Conservation (phyloP, 2,329 filamentous ascomycete genomes). For the Coniochaeta ligniaria region DNA sequence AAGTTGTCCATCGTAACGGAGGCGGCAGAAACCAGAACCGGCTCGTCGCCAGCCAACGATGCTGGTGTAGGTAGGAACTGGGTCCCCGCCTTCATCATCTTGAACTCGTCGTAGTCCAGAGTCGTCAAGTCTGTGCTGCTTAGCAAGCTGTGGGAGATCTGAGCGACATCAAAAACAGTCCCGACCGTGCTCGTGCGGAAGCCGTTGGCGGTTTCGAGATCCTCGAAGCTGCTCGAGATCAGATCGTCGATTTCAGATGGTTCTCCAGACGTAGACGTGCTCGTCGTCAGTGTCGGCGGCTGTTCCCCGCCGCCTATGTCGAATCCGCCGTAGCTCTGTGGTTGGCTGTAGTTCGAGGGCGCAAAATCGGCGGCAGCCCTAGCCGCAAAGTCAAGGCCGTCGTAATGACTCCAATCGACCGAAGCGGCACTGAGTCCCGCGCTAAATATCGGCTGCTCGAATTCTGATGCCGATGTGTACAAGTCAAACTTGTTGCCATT, state of each 20-base stretch:
- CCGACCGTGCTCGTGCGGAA: conserved; percentile 37
- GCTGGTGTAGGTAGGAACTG: conserved; percentile 35
- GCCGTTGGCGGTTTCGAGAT: conserved; percentile 31
- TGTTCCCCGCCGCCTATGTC: conserved; percentile 50
- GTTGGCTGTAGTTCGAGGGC: conserved; percentile 48
- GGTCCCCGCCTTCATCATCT: conserved; percentile 38
- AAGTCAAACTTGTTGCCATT: conserved; percentile 21
- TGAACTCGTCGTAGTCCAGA: conserved; percentile 50
- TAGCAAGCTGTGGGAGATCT: conserved; percentile 37
- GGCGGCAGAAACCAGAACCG: conserved; percentile 31
- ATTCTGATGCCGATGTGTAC: conserved; percentile 28
- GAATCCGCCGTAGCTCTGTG: conserved; percentile 45
- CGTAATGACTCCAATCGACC: conserved; percentile 45
- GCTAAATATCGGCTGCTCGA: conserved; percentile 53
- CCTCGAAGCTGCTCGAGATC: conserved; percentile 30
- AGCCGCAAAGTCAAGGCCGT: conserved; percentile 40
- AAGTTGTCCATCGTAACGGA: conserved; percentile 8
- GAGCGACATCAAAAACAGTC: conserved; percentile 35
- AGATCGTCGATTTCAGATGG: conserved; percentile 61
- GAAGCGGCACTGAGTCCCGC: conserved; percentile 52
- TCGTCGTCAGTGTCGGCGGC: conserved; percentile 45
- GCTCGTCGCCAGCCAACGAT: conserved; percentile 31
- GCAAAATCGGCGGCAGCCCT: conserved; percentile 38
- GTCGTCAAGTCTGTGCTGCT: conserved; percentile 34
- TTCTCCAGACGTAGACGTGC: conserved; percentile 60